Evolutionary conservation across 257 asterid genomes (phyloP).

Genomic region (Solanum neorickii): DNA sequence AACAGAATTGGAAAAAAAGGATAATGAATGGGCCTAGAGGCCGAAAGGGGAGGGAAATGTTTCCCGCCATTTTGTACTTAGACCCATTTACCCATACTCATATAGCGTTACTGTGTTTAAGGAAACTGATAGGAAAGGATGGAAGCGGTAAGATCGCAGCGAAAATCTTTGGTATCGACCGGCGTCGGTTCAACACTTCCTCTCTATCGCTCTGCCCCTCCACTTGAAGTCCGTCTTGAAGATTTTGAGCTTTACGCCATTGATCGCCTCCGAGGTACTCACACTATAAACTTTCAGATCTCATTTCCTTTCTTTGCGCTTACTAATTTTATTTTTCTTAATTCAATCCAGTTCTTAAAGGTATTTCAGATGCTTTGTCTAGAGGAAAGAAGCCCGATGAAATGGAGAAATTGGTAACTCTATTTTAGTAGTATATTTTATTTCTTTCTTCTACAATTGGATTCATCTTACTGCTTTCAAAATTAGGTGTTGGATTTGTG

Average conservation of each 20-base stretch:
- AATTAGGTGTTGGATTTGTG: constrained; percentile 42
- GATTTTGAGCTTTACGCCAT: constrained; percentile 87
- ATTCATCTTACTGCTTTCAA: background rate
- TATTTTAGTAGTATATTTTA: background rate
- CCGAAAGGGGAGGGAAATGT: background rate
- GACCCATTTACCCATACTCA: background rate
- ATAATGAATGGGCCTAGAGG: background rate
- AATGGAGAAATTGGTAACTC: constrained; percentile 47
- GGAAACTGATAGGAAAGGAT: constrained; percentile 8
- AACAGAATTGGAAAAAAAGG: background rate
- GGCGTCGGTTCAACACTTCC: constrained; percentile 34
- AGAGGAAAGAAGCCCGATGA: constrained; percentile 78
- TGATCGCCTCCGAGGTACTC: constrained; percentile 78
- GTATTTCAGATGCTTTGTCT: constrained; percentile 78
- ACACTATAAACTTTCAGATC: background rate
- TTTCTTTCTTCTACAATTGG: background rate
- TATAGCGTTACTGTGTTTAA: background rate
- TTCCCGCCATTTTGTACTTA: background rate
- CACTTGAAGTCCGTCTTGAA: constrained; percentile 77
- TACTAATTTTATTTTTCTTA: background rate
- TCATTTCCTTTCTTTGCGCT: background rate
- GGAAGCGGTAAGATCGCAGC: constrained; percentile 51
- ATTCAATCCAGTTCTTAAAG: constrained; percentile 59
- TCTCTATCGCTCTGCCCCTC: constrained; percentile 81
- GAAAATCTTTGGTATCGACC: constrained; percentile 23